Conservation (phyloP, 2,329 filamentous ascomycete species). For the Fusarium nurragi region DNA sequence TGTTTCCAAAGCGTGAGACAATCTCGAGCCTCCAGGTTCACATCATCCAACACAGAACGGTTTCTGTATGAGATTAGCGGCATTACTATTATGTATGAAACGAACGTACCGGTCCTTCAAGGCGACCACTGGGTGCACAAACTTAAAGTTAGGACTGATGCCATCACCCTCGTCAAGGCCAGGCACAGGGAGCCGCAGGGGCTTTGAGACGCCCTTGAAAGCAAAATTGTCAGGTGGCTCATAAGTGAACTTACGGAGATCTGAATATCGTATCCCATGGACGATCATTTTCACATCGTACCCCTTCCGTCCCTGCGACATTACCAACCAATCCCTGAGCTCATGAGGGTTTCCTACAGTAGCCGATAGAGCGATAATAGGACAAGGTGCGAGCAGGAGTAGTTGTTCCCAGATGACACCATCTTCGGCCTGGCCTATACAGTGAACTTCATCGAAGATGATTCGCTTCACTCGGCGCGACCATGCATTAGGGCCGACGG, state of each 20-base stretch:
- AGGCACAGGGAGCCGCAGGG: slow-evolving; percentile 54
- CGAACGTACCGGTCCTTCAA: slow-evolving; percentile 62
- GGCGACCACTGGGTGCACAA: slow-evolving; percentile 73
- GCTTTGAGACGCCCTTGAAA: slow-evolving; percentile 62
- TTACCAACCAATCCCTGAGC: slow-evolving; percentile 74
- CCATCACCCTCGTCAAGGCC: slow-evolving; percentile 58
- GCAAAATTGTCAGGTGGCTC: slow-evolving; percentile 56
- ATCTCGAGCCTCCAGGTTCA: slow-evolving; percentile 76
- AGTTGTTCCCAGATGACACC: slow-evolving; percentile 83
- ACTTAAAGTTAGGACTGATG: slow-evolving; percentile 60
- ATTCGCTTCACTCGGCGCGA: slow-evolving; percentile 74
- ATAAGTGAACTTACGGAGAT: slow-evolving; percentile 80
- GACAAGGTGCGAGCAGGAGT: slow-evolving; percentile 76
- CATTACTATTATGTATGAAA: neutral
- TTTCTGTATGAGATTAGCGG: slow-evolving; percentile 48
- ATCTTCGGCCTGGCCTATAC: slow-evolving; percentile 79
- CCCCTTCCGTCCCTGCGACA: slow-evolving; percentile 70
- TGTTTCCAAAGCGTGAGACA: slow-evolving; percentile 72
- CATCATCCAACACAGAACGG: slow-evolving; percentile 72
- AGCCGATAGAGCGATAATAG: slow-evolving; percentile 81
- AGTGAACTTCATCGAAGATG: slow-evolving; percentile 86
- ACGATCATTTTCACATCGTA: slow-evolving; percentile 73
- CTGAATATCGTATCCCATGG: slow-evolving; percentile 76
- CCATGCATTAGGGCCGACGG: slow-evolving; percentile 65
- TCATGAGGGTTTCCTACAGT: slow-evolving; percentile 80